Percentiles rank a stretch among this genome's conserved stretches.
Conservation (phyloP, 257 asterid species). For the Coffea canephora region DNA sequence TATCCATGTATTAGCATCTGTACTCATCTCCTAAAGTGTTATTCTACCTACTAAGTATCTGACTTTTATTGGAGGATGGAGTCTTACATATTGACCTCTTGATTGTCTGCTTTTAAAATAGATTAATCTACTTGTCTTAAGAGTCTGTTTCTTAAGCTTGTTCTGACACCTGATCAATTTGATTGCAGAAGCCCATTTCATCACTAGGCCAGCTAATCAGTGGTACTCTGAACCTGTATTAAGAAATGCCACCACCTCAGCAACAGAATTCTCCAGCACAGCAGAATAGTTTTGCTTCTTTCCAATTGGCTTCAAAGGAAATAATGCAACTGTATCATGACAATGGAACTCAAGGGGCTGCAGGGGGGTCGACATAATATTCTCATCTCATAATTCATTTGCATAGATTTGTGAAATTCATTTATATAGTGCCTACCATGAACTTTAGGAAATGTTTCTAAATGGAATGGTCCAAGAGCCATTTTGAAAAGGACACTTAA, state of each 20-base stretch:
- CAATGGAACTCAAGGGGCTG: not conserved
- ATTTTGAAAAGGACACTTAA: not conserved
- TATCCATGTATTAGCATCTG: not conserved
- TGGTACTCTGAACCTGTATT: slow-evolving; percentile 56
- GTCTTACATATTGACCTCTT: not conserved
- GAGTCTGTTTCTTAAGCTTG: not conserved
- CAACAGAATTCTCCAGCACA: slow-evolving; percentile 2
- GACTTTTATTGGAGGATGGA: not conserved
- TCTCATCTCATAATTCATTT: not conserved
- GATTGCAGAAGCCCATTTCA: slow-evolving; percentile 66
- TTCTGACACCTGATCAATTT: not conserved
- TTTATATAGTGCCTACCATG: not conserved
- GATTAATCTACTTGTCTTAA: not conserved
- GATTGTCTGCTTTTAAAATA: not conserved
- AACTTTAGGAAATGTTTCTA: not conserved
- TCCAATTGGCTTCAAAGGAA: not conserved
- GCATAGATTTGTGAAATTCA: not conserved
- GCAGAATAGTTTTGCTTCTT: slow-evolving; percentile 5
- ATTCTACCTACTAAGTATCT: not conserved
- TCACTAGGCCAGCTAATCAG: slow-evolving; percentile 49
- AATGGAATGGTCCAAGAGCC: not conserved
- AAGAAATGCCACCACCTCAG: slow-evolving; percentile 8
- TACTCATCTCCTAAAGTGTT: not conserved
- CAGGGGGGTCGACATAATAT: not conserved
- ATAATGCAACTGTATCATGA: not conserved